Percentiles rank a stretch among this genome's conserved stretches.
phyloP scores from a whole-genome alignment of 2,329 filamentous ascomycete genomes.

The Talaromyces sp. region DNA sequence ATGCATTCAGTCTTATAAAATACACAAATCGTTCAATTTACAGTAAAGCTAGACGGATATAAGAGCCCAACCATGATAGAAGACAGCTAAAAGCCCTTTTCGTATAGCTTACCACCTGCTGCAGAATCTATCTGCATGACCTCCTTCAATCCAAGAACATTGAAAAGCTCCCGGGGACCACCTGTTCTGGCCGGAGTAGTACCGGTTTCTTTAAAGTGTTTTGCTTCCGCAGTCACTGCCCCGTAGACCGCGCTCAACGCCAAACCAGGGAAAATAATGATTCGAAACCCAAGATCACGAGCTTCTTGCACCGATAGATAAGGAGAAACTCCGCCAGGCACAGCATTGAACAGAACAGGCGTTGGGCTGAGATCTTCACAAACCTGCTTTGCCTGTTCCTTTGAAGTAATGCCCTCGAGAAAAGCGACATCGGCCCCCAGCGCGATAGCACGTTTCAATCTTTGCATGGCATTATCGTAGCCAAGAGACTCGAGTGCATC shows the following conservation, averaged over 20 bases:
- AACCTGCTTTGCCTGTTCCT: slow-evolving; percentile 27
- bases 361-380: slow-evolving; percentile 27
- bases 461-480: slow-evolving; percentile 28
- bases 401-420: slow-evolving; percentile 30
- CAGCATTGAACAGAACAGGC: slow-evolving; percentile 36
- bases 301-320: slow-evolving; percentile 30
- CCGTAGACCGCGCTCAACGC: slow-evolving; percentile 27
- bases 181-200: slow-evolving; percentile 14
- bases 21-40: not conserved
- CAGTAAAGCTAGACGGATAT: not conserved
- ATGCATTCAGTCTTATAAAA: too few relatives aligned
- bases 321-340: slow-evolving; percentile 32
- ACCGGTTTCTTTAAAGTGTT: slow-evolving; percentile 29
- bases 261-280: slow-evolving; percentile 34
- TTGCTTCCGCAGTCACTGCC: slow-evolving; percentile 24
- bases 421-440: slow-evolving; percentile 34
- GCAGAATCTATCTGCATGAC: slow-evolving; percentile 29
- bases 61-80: not conserved
- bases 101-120: slow-evolving; percentile 25
- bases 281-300: slow-evolving; percentile 30
- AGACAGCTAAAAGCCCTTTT: slow-evolving; percentile 15
- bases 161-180: slow-evolving; percentile 29
- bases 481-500: slow-evolving; percentile 29
- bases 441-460: slow-evolving; percentile 28
- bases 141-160: slow-evolving; percentile 30